These are phyloP conservation scores for Fusarium clavum DNA, from an alignment of 2,329 filamentous ascomycete genomes.

Conservation along the genomic window DNA sequence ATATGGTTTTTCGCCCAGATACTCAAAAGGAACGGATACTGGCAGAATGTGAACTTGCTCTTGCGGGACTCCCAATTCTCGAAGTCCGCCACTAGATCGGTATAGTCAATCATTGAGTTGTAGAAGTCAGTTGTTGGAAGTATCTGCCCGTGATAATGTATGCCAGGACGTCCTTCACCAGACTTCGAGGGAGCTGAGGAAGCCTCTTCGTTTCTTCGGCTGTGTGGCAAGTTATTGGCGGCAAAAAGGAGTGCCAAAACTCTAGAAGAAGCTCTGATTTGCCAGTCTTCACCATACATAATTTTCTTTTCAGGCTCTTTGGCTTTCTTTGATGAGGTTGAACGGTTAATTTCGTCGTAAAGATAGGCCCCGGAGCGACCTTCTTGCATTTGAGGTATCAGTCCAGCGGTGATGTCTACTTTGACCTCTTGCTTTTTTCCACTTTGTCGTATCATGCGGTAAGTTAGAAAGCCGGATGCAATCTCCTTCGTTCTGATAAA, in stretches of 20 bases:
- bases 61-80: slow-evolving; percentile 84
- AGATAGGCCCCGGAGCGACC: slow-evolving; percentile 76
- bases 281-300: slow-evolving; percentile 87
- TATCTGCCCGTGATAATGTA: slow-evolving; percentile 67
- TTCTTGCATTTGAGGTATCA: slow-evolving; percentile 79
- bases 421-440: slow-evolving; percentile 71
- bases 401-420: slow-evolving; percentile 70
- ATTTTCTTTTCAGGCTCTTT: slow-evolving; percentile 67
- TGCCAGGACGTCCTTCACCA: slow-evolving; percentile 44
- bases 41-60: slow-evolving; percentile 86
- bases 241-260: slow-evolving; percentile 85
- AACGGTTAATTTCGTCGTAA: slow-evolving; percentile 77
- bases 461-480: slow-evolving; percentile 81
- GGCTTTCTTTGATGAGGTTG: slow-evolving; percentile 63
- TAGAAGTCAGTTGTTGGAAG: slow-evolving; percentile 89
- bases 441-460: slow-evolving; percentile 78
- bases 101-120: slow-evolving; percentile 85
- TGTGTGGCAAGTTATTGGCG: slow-evolving; percentile 73
- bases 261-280: slow-evolving; percentile 82
- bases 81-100: slow-evolving; percentile 87
- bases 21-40: slow-evolving; percentile 91
- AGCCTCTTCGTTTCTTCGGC: slow-evolving; percentile 50
- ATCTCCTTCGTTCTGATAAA: slow-evolving; percentile 83
- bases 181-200: slow-evolving; percentile 12
- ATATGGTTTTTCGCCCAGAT: slow-evolving; percentile 94